A percentile compares a stretch with the other conserved stretches of the same genome.
phyloP scores from a whole-genome alignment of 495 filamentous ascomycete species.

The Letharia columbiana region DNA sequence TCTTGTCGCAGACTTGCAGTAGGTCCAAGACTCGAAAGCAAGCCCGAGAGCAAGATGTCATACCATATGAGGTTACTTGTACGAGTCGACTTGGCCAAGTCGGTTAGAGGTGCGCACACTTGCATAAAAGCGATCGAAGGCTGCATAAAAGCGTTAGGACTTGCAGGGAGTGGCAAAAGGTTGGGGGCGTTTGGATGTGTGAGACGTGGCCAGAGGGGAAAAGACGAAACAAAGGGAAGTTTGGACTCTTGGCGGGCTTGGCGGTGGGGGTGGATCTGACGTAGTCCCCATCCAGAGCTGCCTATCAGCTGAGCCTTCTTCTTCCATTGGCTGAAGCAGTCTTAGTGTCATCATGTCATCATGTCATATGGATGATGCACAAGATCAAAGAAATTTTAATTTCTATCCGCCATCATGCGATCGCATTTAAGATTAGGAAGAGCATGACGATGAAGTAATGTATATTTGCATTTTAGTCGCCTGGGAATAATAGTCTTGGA shows the following conservation, averaged over 20 bases:
- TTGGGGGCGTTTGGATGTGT: too few relatives aligned
- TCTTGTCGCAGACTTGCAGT: slow-evolving; percentile 14
- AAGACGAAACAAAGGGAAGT: slow-evolving; percentile 8
- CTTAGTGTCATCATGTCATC: too few relatives aligned
- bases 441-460: not conserved
- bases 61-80: not conserved
- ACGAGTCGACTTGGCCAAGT: not conserved
- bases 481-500: not conserved
- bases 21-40: not conserved
- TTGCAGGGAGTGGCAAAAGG: too few relatives aligned
- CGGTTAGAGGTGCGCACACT: not conserved
- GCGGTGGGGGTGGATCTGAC: slow-evolving; percentile 2
- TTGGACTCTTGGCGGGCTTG: not conserved
- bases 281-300: not conserved
- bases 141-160: slow-evolving; percentile 3
- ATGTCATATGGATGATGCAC: too few relatives aligned
- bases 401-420: slow-evolving; percentile 14
- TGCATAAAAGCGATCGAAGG: slow-evolving; percentile 16
- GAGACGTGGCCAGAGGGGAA: slow-evolving; percentile 20
- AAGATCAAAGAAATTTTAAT: slow-evolving; percentile 2
- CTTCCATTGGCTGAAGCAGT: slow-evolving; percentile 4
- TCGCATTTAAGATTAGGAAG: not conserved
- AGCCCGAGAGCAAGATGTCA: slow-evolving; percentile 4
- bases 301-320: not conserved
- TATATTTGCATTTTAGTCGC: not conserved